Evolutionary conservation across 352 stramenopile genomes (phyloP).

Genomic region (Globisporangium nagaii): DNA sequence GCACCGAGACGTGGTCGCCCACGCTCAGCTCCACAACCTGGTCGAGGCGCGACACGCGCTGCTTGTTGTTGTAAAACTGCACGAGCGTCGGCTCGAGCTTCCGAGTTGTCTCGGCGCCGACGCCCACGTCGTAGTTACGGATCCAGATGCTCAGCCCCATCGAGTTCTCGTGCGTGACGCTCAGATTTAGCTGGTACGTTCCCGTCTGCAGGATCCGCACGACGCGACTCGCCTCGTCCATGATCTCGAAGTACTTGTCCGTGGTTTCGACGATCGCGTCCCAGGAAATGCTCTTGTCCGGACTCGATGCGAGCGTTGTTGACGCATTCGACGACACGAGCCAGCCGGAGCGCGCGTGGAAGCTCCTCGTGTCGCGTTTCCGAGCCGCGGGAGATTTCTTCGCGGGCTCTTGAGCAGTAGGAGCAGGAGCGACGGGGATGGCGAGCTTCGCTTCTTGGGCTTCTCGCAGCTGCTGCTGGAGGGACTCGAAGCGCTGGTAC

Average conservation of each 20-base stretch:
- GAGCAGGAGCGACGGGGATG: constrained; percentile 9
- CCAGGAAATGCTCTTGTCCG: constrained; percentile 12
- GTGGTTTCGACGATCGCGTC: not conserved
- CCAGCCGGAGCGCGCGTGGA: constrained; percentile 21
- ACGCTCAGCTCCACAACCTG: constrained; percentile 19
- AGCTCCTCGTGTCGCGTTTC: constrained; percentile 17
- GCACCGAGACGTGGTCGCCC: constrained; percentile 24
- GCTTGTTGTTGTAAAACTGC: constrained; percentile 35
- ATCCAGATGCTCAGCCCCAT: constrained; percentile 19
- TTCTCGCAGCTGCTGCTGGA: not conserved
- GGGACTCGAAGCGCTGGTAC: not conserved
- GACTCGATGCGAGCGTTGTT: constrained; percentile 4
- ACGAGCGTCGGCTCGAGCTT: constrained; percentile 23
- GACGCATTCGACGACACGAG: constrained; percentile 17
- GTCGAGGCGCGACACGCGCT: constrained; percentile 32
- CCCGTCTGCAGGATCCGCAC: constrained; percentile 22
- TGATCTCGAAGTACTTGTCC: not conserved
- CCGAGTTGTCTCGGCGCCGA: not conserved
- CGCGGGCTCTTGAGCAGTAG: not conserved
- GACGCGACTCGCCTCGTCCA: not conserved
- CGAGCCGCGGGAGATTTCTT: constrained; percentile 7
- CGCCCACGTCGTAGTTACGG: not conserved
- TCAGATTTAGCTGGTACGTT: constrained; percentile 39
- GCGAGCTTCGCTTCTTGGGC: constrained; percentile 11
- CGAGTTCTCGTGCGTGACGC: constrained; percentile 27